Evolutionary conservation across 2,329 filamentous ascomycete genomes (phyloP), one percentile per base, ranked within the genome.

Genomic region (Penicillium sp.): DNA sequence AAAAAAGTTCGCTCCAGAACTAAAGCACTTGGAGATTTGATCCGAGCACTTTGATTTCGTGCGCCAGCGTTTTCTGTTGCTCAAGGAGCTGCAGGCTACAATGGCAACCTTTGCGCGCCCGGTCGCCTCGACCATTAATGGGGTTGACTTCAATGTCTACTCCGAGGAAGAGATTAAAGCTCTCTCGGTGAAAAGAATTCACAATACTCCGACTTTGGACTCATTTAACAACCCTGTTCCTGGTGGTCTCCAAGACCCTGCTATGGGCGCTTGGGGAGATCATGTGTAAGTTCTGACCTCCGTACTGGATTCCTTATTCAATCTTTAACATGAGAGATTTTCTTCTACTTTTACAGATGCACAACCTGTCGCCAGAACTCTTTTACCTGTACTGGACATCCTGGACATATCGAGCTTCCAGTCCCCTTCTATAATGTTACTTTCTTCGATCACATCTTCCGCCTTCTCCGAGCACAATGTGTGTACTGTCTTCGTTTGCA

Each of bases 351-450:
- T 27, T 43, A 44, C 64, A 96, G 91, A 69, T 99, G 94, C 77
- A 83, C 91, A 65, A 99, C 94, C 72, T 99, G 94, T 77, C 90
- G 93, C 63, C 82, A 96, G 62, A 89, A 87, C 67, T 87, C 86
- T 58, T 83, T 86, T 68, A 84, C 84, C 65, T 99, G 95, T 71
- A 91, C 93, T 7, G 95, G 95, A 53, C 95, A 99, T 77, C 84
- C 89, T 56, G 95, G 94, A 49, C 94, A 99, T 70, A 96, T 99
- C 71, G 91, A 97, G 66, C 85, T 99, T 11, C 92, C 94, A 13
- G 88, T 92, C 11, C 90, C 90, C 43, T 90, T 97, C 48, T 99
- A 97, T 72, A 93, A 99, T 73, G 90, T 93, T n/a, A 89, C 91
- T 2, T 97, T 97, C 69, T 88, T 99, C 80, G 92, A 97, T 70